These are phyloP conservation scores for Emericellopsis cladophorae DNA, from an alignment of 2,329 filamentous ascomycete species.

Conservation along the genomic window DNA sequence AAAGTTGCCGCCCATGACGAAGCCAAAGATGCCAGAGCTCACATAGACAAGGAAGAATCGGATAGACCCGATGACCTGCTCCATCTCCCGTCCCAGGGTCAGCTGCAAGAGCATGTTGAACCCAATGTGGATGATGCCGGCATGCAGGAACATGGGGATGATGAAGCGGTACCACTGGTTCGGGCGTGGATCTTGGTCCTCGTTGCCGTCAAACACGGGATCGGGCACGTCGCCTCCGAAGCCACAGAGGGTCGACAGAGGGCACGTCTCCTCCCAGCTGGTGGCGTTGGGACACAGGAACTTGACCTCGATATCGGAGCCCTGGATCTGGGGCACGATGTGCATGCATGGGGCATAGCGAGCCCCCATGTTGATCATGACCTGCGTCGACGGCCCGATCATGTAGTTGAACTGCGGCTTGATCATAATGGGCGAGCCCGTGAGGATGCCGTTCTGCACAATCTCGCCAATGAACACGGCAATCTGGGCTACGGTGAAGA, in stretches of 20 bases:
- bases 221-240: constrained; percentile 62
- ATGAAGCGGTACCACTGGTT: constrained; percentile 98
- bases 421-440: constrained; percentile 65
- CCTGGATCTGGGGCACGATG: constrained; percentile 54
- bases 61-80: constrained; percentile 75
- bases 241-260: constrained; percentile 70
- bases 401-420: constrained; percentile 88
- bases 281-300: constrained; percentile 74
- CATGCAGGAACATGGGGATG: constrained; percentile 87
- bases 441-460: constrained; percentile 66
- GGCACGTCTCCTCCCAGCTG: constrained; percentile 43
- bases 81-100: constrained; percentile 85
- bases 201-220: constrained; percentile 42
- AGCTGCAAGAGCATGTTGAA: constrained; percentile 92
- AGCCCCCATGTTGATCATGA: constrained; percentile 94
- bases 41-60: constrained; percentile 87
- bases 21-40: constrained; percentile 85
- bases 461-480: constrained; percentile 84
- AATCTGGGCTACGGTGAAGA: constrained; percentile 64
- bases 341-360: constrained; percentile 94
- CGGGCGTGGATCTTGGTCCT: constrained; percentile 45
- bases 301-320: constrained; percentile 26
- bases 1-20: constrained; percentile 89
- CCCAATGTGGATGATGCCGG: constrained; percentile 83
- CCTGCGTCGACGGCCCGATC: constrained; percentile 84